Conservation (phyloP, 352 stramenopile genomes). For the Pythium biforme region DNA sequence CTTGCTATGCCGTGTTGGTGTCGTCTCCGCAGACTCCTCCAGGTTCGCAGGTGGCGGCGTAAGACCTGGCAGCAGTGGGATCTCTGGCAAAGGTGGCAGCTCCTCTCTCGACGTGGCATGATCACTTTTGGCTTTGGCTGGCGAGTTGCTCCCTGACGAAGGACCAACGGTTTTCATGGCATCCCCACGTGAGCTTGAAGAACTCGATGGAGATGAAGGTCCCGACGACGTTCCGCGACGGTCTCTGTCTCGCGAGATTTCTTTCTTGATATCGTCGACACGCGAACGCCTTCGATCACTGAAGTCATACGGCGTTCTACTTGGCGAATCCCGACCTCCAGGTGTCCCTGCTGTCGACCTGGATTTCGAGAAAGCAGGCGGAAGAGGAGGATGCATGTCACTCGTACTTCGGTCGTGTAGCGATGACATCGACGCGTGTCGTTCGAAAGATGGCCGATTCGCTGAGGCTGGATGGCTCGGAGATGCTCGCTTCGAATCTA, state of each 20-base stretch:
- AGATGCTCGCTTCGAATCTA: conserved; percentile 3
- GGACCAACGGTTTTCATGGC: background rate
- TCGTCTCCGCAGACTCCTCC: conserved; percentile 29
- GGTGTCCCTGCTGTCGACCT: conserved; percentile 15
- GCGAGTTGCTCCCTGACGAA: conserved; percentile 14
- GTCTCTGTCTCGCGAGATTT: conserved; percentile 19
- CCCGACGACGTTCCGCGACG: conserved; percentile 5
- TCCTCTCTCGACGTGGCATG: conserved; percentile 37
- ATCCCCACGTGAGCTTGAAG: conserved; percentile 13
- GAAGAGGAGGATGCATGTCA: conserved; percentile 9
- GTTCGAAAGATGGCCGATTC: conserved; percentile 39
- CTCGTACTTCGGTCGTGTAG: conserved; percentile 15
- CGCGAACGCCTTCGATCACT: conserved; percentile 20
- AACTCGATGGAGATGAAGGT: conserved; percentile 12
- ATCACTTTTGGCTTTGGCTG: conserved; percentile 6
- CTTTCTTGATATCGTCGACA: conserved; percentile 28
- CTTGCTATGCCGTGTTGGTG: conserved; percentile 52
- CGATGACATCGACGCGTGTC: conserved; percentile 45
- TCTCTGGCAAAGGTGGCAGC: conserved; percentile 59
- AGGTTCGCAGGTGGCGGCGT: conserved; percentile 1
- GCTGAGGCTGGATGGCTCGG: conserved; percentile 21
- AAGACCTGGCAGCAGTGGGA: conserved; percentile 32
- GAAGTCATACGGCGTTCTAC: conserved; percentile 1
- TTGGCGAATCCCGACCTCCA: conserved; percentile 23
- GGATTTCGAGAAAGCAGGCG: conserved; percentile 16